Evolutionary conservation across 2,329 filamentous ascomycete species (phyloP).

Genomic region (Cytospora paraplurivora): DNA sequence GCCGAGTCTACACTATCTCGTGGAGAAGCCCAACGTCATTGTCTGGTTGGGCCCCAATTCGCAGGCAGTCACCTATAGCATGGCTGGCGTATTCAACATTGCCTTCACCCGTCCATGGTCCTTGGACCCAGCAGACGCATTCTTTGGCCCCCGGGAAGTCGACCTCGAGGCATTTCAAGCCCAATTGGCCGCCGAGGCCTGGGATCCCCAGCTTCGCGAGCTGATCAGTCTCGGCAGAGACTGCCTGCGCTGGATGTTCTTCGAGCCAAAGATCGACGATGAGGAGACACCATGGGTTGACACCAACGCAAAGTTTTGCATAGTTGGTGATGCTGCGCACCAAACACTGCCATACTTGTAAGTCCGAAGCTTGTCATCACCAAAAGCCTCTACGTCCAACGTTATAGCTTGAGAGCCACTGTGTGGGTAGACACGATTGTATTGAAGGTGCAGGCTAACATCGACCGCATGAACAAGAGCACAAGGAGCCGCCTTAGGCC

Average conservation of each 20-base stretch:
- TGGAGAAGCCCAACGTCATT: slow-evolving; percentile 30
- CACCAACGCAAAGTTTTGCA: slow-evolving; percentile 27
- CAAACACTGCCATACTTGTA: slow-evolving; percentile 31
- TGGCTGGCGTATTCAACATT: slow-evolving; percentile 31
- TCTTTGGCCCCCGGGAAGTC: slow-evolving; percentile 29
- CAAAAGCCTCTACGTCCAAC: no score
- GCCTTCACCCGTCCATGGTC: slow-evolving; percentile 32
- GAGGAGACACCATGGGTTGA: slow-evolving; percentile 29
- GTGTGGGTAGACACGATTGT: no score
- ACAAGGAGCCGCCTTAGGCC: slow-evolving; percentile 31
- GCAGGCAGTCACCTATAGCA: slow-evolving; percentile 31
- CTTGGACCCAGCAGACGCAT: slow-evolving; percentile 28
- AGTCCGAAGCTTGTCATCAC: slow-evolving; percentile 15
- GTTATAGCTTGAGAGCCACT: no score
- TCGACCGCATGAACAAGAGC: slow-evolving; percentile 21
- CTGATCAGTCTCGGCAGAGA: slow-evolving; percentile 29
- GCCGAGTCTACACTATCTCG: slow-evolving; percentile 27
- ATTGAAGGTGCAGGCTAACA: no score
- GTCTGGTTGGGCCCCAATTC: slow-evolving; percentile 32
- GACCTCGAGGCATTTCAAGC: slow-evolving; percentile 28
- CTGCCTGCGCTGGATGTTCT: slow-evolving; percentile 30
- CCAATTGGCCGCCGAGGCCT: slow-evolving; percentile 22
- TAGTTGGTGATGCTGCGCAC: slow-evolving; percentile 32
- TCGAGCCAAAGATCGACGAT: slow-evolving; percentile 29
- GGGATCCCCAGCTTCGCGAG: slow-evolving; percentile 31